Percentiles rank a stretch among this genome's conserved stretches.
Evolutionary conservation across 441 rosid genomes (phyloP).

Genomic region (Omphalea diandra): DNA sequence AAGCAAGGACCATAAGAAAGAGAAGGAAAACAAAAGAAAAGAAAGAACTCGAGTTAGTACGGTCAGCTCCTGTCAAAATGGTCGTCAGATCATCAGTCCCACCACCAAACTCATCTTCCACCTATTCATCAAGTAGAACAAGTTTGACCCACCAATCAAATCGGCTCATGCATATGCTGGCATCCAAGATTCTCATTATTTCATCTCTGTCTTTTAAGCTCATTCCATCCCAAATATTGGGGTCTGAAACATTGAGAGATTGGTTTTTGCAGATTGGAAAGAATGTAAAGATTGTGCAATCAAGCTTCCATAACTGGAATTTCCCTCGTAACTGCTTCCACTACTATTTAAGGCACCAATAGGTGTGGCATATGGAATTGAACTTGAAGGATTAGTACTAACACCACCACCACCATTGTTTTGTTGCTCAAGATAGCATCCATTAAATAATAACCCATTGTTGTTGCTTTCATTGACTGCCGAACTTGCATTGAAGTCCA

Average conservation of each 20-base stretch:
- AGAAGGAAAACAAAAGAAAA: background rate
- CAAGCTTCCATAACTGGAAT: slow-evolving; percentile 45
- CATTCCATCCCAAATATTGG: slow-evolving; percentile 91
- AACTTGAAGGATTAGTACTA: slow-evolving; percentile 18
- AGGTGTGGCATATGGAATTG: slow-evolving; percentile 48
- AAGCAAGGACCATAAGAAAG: background rate
- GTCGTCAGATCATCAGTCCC: background rate
- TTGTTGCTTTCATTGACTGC: slow-evolving; percentile 30
- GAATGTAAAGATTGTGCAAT: slow-evolving; percentile 46
- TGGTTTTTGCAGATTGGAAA: slow-evolving; percentile 61
- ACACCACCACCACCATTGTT: slow-evolving; percentile 11
- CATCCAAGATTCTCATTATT: slow-evolving; percentile 4
- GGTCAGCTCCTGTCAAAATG: slow-evolving; percentile 34
- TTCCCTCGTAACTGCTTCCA: slow-evolving; percentile 39
- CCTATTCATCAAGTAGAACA: slow-evolving; percentile 17
- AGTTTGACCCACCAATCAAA: slow-evolving; percentile 26
- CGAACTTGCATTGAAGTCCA: slow-evolving; percentile 28
- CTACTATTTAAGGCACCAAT: slow-evolving; percentile 27
- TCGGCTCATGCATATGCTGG: background rate
- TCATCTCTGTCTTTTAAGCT: slow-evolving; percentile 29
- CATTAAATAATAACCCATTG: slow-evolving; percentile 32
- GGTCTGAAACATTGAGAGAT: slow-evolving; percentile 69
- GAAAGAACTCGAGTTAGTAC: slow-evolving; percentile 37
- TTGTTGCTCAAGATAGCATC: slow-evolving; percentile 31
- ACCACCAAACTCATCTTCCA: slow-evolving; percentile 21